Conservation (phyloP, 257 asterid genomes). For the Plantago elongata region DNA sequence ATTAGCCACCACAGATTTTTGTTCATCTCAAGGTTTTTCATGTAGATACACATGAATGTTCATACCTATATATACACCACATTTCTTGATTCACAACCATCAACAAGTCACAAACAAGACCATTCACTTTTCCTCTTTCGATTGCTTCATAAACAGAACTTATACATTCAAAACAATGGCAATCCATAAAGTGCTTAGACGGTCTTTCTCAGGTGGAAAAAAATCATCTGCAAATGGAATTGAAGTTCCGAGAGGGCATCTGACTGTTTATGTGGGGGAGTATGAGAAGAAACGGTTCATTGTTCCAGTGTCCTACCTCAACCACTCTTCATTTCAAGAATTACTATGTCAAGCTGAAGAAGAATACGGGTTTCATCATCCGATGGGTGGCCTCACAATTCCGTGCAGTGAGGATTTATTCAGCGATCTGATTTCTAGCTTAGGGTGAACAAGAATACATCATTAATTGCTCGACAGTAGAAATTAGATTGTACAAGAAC, state of each 20-base stretch:
- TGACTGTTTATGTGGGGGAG: conserved; percentile 55
- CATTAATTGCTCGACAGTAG: conserved; percentile 3
- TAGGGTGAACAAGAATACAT: conserved; percentile 19
- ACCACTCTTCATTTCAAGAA: conserved; percentile 40
- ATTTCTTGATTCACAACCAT: conserved; percentile 1
- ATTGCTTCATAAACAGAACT: neutral
- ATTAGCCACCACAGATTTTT: no score
- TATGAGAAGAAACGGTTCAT: conserved; percentile 35
- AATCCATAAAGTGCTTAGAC: conserved; percentile 34
- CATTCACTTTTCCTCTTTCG: neutral
- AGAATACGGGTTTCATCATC: conserved; percentile 47
- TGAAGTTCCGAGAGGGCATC: conserved; percentile 53
- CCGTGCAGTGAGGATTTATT: conserved; percentile 40
- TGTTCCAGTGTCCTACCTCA: conserved; percentile 41
- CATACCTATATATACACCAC: conserved; percentile 10
- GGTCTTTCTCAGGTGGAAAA: conserved; percentile 25
- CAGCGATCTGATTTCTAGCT: conserved; percentile 23
- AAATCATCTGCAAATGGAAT: conserved; percentile 11
- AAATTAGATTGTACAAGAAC: no score
- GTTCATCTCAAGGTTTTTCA: no score
- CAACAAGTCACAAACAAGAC: conserved; percentile 2
- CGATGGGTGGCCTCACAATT: conserved; percentile 54
- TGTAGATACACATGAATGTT: no score
- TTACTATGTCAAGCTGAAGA: conserved; percentile 36
- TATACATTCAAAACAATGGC: conserved; percentile 24